phyloP scores from a whole-genome alignment of 2,329 filamentous ascomycete species.

The Aspergillus niger region DNA sequence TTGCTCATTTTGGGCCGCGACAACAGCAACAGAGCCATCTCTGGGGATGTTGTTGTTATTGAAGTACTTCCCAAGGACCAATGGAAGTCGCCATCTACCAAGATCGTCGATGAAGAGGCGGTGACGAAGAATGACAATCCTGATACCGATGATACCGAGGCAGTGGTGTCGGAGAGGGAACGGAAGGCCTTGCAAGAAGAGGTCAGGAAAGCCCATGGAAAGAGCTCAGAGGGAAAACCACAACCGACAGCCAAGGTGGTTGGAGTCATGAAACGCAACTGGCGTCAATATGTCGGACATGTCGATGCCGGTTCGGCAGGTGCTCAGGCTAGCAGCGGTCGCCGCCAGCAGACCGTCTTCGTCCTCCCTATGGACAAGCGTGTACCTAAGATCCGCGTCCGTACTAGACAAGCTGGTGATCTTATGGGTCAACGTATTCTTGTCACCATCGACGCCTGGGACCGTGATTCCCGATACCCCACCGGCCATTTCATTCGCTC shows the following conservation, averaged over 20 bases:
- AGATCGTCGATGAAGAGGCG: constrained; percentile 91
- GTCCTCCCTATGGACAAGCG: constrained; percentile 97
- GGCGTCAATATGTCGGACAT: constrained; percentile 96
- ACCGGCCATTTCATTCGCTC: constrained; percentile 92
- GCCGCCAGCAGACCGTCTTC: constrained; percentile 90
- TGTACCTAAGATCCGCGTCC: constrained; percentile 91
- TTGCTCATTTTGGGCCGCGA: constrained; percentile 87
- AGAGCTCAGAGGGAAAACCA: constrained; percentile 71
- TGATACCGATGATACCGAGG: constrained; percentile 72
- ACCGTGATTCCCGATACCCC: constrained; percentile 88
- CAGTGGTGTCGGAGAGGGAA: constrained; percentile 86
- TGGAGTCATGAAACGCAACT: constrained; percentile 91
- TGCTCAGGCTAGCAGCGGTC: constrained; percentile 70
- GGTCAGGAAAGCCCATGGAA: constrained; percentile 80
- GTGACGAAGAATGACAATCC: constrained; percentile 93
- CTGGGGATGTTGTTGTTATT: constrained; percentile 89
- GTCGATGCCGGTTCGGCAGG: constrained; percentile 85
- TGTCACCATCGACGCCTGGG: constrained; percentile 94
- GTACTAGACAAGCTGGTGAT: constrained; percentile 85
- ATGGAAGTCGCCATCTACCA: constrained; percentile 94
- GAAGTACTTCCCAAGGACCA: constrained; percentile 91
- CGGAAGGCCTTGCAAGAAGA: constrained; percentile 85
- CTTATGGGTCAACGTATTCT: constrained; percentile 88
- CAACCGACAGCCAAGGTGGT: constrained; percentile 93
- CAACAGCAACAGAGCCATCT: constrained; percentile 91